A percentile compares a stretch with the other conserved stretches of the same genome.
These are phyloP conservation scores for Salix koriyanagi DNA, from an alignment of 345 rosid species.

Conservation along the genomic window DNA sequence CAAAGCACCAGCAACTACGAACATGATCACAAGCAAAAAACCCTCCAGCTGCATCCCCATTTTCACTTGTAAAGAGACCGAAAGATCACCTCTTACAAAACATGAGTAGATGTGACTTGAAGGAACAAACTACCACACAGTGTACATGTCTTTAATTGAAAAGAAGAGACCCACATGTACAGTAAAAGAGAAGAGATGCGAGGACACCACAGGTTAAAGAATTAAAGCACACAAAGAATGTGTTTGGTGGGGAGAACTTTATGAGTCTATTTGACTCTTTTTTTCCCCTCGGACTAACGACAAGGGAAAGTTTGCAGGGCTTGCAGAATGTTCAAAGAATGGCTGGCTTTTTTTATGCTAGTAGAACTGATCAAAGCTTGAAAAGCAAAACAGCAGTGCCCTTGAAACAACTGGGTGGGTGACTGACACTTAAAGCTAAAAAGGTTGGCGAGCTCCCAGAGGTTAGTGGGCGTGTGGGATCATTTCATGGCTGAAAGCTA, in stretches of 20 bases:
- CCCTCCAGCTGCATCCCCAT: slow-evolving; percentile 33
- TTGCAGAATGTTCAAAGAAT: slow-evolving; percentile 4
- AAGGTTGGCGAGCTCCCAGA: not conserved
- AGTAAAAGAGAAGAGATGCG: slow-evolving; percentile 24
- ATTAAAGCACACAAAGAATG: not conserved
- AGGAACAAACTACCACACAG: slow-evolving; percentile 19
- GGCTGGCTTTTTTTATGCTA: not conserved
- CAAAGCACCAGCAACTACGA: slow-evolving; percentile 19
- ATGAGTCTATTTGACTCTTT: not conserved
- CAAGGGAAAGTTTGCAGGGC: not conserved
- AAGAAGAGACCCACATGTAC: slow-evolving; percentile 32
- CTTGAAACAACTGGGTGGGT: slow-evolving; percentile 5
- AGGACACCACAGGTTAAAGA: not conserved
- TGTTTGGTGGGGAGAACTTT: slow-evolving; percentile 25
- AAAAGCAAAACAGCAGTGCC: slow-evolving; percentile 14
- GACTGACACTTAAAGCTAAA: not conserved
- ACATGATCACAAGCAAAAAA: slow-evolving; percentile 30
- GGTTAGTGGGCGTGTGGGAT: not conserved
- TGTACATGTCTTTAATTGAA: not conserved
- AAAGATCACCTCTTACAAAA: slow-evolving; percentile 16
- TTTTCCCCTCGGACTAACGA: not conserved
- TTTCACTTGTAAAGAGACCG: slow-evolving; percentile 14
- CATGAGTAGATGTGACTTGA: slow-evolving; percentile 20
- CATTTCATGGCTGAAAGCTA: slow-evolving; percentile 1
- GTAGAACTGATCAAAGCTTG: slow-evolving; percentile 22